Base-by-base conservation (phyloP, 108 stramenopile species). In the Cyclotella distinguenda region DNA sequence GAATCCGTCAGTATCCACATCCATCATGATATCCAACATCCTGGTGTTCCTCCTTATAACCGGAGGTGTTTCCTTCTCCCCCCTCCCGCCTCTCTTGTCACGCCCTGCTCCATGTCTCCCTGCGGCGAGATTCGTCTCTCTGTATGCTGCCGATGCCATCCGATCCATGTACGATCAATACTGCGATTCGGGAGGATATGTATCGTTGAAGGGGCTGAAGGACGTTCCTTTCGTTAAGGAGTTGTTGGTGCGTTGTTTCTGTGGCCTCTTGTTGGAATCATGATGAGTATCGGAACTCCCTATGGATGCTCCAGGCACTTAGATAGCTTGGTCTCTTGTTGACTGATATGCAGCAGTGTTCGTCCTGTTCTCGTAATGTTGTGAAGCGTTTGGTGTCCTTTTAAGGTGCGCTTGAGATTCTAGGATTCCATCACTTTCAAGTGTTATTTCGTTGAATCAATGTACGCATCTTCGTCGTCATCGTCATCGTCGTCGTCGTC, bases 171-270 rank as follows among this genome's bases (percentile, higher is more conserved):
- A 87, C 61, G 40, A 71, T 6, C 62, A 56, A 47, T 74, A 86
- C 48, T 83, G 84, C 62, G 77, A 83, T 47, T 46, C 52, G 21
- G 82, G 84, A 19, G 74, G 74, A 21, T 64, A 82, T 11, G 83
- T 90, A 80, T 74, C 63, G 28, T 72, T 71, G 58, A 53, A 72
- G 6, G 33, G 47, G n/a, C 42, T 90, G 47, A 52, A 33, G 40
- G 40, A 57, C 19, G 72, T 87, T 53, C 78, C 82, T 9, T 65
- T 70, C 26, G 82, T 90, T 54, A 47, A 39, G 16, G 84, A 82
- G 4, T 66, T 90, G 75, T 59, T 90, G 84, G 89, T 84, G 60
- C 64, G 86, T 54, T 30, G 8, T 25, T 0, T 5, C 13, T 11
- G n/a, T 19, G 23, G 48, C 12, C 32, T 18, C 15, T 5, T 44